Percentiles rank a stretch among this genome's conserved stretches.
phyloP scores from a whole-genome alignment of 164 flowering plant genomes.

The Litsea cubeba region DNA sequence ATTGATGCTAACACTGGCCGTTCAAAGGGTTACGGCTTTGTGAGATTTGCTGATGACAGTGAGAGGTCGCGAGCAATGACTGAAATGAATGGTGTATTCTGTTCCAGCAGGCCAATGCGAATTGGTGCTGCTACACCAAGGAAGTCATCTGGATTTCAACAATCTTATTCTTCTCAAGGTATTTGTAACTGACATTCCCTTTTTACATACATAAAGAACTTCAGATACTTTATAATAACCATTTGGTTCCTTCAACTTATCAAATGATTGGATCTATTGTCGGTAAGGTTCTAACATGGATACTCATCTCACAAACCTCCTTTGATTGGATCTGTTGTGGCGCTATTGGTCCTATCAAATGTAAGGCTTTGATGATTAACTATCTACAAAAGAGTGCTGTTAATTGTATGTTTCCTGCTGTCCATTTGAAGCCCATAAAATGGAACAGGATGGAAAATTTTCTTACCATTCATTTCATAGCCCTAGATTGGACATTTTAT shows the following conservation, averaged over 20 bases:
- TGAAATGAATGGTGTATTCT: constrained; percentile 87
- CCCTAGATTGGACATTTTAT: too few relatives aligned
- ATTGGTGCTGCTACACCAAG: constrained; percentile 91
- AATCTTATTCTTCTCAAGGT: constrained; percentile 13
- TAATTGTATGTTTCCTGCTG: too few relatives aligned
- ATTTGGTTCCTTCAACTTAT: neutral
- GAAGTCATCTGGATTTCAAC: constrained; percentile 79
- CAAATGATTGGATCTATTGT: neutral
- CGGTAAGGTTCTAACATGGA: neutral
- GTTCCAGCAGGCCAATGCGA: constrained; percentile 95
- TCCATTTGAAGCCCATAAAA: too few relatives aligned
- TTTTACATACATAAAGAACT: neutral
- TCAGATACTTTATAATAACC: neutral
- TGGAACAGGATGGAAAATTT: too few relatives aligned
- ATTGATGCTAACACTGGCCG: constrained; percentile 92
- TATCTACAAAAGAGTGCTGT: too few relatives aligned
- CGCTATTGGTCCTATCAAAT: too few relatives aligned
- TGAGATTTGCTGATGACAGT: constrained; percentile 89
- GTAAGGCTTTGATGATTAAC: too few relatives aligned
- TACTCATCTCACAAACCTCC: too few relatives aligned
- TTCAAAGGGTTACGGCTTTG: constrained; percentile 95
- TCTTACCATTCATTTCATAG: too few relatives aligned
- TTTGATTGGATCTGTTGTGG: too few relatives aligned
- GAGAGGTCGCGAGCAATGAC: constrained; percentile 82
- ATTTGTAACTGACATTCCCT: neutral